phyloP scores from a whole-genome alignment of 192 early-diverging fungal genomes.

The Podila verticillata region DNA sequence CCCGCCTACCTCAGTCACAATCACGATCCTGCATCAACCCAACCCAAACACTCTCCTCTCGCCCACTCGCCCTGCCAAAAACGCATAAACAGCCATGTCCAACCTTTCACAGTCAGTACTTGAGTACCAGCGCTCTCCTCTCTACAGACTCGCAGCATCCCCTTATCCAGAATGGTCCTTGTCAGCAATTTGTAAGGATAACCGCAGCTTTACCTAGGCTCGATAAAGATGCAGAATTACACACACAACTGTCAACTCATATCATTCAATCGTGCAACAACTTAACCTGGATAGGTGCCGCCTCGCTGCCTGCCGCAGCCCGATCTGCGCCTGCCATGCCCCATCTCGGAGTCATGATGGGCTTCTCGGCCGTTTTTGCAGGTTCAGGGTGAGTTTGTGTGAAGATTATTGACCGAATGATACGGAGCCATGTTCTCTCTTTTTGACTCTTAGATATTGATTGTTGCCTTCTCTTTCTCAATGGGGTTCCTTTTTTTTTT shows the following conservation, averaged over 20 bases:
- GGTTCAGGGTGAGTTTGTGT: constrained; percentile 26
- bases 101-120: constrained; percentile 7
- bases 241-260: too few relatives aligned
- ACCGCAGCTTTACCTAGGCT: not conserved
- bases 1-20: not conserved
- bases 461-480: not conserved
- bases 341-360: constrained; percentile 41
- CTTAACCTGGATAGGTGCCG: constrained; percentile 11
- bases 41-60: not conserved
- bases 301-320: constrained; percentile 10
- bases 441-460: too few relatives aligned
- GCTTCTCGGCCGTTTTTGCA: constrained; percentile 28
- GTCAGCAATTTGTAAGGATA: constrained; percentile 28
- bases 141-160: constrained; percentile 24
- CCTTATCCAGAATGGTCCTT: constrained; percentile 47
- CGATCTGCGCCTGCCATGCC: constrained; percentile 27
- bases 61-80: not conserved
- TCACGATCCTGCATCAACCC: not conserved
- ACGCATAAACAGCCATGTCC: constrained; percentile 1
- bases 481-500: not conserved
- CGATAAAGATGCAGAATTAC: not conserved
- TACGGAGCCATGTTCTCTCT: too few relatives aligned
- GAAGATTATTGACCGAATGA: not conserved
- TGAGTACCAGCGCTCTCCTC: constrained; percentile 28
- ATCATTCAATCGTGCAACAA: too few relatives aligned